Conservation (phyloP, 257 asterid genomes). For the Jaltomata sinuosa region DNA sequence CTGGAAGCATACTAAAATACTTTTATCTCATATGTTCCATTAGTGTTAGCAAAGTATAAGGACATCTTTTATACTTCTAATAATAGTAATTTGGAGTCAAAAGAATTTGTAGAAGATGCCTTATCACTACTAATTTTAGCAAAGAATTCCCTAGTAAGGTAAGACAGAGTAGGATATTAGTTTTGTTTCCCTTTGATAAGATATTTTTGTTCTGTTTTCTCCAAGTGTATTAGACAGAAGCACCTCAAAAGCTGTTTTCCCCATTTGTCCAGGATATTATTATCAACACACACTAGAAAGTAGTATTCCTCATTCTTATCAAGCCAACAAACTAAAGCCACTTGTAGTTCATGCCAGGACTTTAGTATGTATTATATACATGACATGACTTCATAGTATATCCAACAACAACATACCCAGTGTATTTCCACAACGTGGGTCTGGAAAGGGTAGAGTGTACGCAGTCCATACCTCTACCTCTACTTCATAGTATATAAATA, state of each 20-base stretch:
- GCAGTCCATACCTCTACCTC: too few relatives aligned
- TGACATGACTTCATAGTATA: not conserved
- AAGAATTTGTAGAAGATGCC: not conserved
- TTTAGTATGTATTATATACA: not conserved
- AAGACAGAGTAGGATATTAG: not conserved
- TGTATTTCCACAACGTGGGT: too few relatives aligned
- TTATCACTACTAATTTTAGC: conserved; percentile 17
- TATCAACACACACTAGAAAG: conserved; percentile 11
- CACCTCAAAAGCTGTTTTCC: conserved; percentile 59
- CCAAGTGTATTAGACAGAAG: conserved; percentile 36
- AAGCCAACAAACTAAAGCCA: conserved; percentile 28
- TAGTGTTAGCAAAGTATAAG: not conserved
- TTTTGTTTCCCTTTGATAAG: conserved; percentile 17
- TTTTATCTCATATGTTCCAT: not conserved
- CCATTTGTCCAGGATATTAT: conserved; percentile 63
- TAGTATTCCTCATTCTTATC: conserved; percentile 48
- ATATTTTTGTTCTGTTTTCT: conserved; percentile 5
- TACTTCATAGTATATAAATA: not conserved
- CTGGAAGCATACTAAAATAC: not conserved
- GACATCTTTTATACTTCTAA: not conserved
- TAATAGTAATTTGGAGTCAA: not conserved
- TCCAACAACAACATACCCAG: too few relatives aligned
- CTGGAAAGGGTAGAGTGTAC: too few relatives aligned
- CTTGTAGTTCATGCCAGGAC: not conserved
- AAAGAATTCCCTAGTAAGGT: conserved; percentile 9